phyloP scores from a whole-genome alignment of 73 alveolate species.

The Uronychia setigera region DNA sequence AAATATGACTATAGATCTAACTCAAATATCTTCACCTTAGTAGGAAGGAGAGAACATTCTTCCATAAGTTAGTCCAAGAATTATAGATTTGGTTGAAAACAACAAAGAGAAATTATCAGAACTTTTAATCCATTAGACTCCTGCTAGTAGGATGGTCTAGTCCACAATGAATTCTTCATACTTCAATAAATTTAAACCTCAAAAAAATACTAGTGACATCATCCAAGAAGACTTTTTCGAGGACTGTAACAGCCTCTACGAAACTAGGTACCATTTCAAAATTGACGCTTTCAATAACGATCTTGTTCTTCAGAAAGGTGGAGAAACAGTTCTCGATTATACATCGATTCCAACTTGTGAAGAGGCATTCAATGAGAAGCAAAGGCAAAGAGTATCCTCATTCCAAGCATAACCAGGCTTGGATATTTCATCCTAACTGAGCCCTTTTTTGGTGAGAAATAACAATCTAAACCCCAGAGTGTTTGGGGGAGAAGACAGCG shows the following conservation, averaged over 20 bases:
- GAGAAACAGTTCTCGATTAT: not conserved
- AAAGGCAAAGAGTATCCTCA: not conserved
- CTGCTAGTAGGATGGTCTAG: no score
- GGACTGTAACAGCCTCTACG: not conserved
- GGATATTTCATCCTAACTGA: not conserved
- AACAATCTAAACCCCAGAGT: no score
- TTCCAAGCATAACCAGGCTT: not conserved
- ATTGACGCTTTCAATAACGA: not conserved
- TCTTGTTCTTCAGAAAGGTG: not conserved
- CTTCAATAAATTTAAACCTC: not conserved
- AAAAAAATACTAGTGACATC: not conserved
- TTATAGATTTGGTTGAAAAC: not conserved
- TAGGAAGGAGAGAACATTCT: not conserved
- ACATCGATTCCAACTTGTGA: not conserved
- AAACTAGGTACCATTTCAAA: not conserved
- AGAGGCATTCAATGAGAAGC: not conserved
- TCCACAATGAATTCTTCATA: not conserved
- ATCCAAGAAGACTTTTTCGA: not conserved
- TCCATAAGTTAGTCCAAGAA: not conserved
- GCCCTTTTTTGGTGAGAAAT: not conserved
- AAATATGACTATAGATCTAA: no score
- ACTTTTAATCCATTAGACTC: not conserved
- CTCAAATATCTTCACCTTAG: no score
- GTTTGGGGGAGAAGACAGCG: not conserved
- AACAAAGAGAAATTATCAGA: not conserved